A percentile compares a stretch with the other conserved stretches of the same genome.
phyloP scores from a whole-genome alignment of 2,329 filamentous ascomycete genomes.

The Botrytis galanthina region DNA sequence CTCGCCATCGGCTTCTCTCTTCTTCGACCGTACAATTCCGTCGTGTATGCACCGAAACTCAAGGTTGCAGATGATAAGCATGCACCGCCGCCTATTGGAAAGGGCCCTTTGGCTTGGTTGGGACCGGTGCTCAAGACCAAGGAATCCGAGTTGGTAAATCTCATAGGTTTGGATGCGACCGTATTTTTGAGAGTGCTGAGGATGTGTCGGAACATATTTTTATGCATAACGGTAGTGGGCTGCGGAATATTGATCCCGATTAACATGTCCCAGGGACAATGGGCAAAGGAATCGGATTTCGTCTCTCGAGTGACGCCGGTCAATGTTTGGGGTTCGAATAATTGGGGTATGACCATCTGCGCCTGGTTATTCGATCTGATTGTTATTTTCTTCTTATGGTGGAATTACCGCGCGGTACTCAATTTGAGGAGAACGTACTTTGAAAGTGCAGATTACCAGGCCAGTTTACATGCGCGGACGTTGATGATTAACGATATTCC shows the following conservation, averaged over 20 bases:
- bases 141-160: slow-evolving; percentile 74
- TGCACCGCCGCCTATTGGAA: slow-evolving; percentile 80
- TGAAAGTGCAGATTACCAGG: slow-evolving; percentile 81
- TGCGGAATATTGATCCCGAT: slow-evolving; percentile 78
- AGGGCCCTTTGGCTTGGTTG: slow-evolving; percentile 85
- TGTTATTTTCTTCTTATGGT: slow-evolving; percentile 80
- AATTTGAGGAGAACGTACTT: slow-evolving; percentile 75
- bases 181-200: slow-evolving; percentile 83
- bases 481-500: slow-evolving; percentile 82
- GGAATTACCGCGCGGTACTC: slow-evolving; percentile 76
- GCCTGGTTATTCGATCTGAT: slow-evolving; percentile 70
- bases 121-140: slow-evolving; percentile 72
- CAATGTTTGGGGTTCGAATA: slow-evolving; percentile 50
- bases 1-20: slow-evolving; percentile 83
- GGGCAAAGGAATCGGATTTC: slow-evolving; percentile 40
- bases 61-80: slow-evolving; percentile 91
- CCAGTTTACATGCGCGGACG: slow-evolving; percentile 75
- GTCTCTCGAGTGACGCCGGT: slow-evolving; percentile 60
- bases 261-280: slow-evolving; percentile 57
- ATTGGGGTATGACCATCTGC: slow-evolving; percentile 60
- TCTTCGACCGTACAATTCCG: slow-evolving; percentile 83
- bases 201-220: slow-evolving; percentile 92
- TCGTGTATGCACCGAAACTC: slow-evolving; percentile 91
- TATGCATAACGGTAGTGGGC: slow-evolving; percentile 68
- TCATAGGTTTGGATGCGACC: slow-evolving; percentile 86